Evolutionary conservation across 2,329 filamentous ascomycete species (phyloP).

Genomic region (Sphaerulina vaccinii): DNA sequence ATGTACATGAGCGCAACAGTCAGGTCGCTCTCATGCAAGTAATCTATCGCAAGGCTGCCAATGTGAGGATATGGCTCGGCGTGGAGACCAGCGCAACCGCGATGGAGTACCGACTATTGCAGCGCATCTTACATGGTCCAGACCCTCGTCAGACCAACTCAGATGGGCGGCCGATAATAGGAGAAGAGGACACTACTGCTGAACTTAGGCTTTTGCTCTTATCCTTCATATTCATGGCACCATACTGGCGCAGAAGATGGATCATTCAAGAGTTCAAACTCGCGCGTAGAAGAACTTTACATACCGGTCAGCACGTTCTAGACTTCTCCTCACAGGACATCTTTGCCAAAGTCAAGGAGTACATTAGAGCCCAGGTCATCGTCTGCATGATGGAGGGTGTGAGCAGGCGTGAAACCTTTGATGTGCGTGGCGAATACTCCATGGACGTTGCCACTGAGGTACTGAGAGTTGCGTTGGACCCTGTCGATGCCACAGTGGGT

Average conservation of each 20-base stretch:
- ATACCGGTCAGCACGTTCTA: neutral
- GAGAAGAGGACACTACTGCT: neutral
- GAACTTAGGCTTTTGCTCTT: neutral
- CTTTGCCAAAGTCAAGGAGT: constrained; percentile 5
- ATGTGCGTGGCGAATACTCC: neutral
- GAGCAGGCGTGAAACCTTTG: neutral
- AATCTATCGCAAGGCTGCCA: constrained; percentile 10
- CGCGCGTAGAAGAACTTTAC: constrained; percentile 2
- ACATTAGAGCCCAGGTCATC: constrained; percentile 5
- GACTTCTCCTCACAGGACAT: neutral
- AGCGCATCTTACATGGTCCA: neutral
- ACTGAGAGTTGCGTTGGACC: neutral
- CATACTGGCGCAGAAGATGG: constrained; percentile 8
- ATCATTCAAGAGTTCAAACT: constrained; percentile 14
- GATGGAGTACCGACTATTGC: neutral
- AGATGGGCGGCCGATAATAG: neutral
- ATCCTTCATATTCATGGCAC: constrained; percentile 1
- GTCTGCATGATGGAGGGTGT: neutral
- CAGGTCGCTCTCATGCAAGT: constrained; percentile 20
- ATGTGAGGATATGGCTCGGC: constrained; percentile 17
- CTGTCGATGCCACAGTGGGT: neutral
- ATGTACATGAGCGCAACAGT: constrained; percentile 8
- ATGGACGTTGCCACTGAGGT: neutral
- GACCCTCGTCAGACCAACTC: too few relatives aligned
- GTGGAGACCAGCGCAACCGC: neutral